Base-by-base conservation (phyloP, 768 basidiomycete species). In the Arthromyces matolae region DNA sequence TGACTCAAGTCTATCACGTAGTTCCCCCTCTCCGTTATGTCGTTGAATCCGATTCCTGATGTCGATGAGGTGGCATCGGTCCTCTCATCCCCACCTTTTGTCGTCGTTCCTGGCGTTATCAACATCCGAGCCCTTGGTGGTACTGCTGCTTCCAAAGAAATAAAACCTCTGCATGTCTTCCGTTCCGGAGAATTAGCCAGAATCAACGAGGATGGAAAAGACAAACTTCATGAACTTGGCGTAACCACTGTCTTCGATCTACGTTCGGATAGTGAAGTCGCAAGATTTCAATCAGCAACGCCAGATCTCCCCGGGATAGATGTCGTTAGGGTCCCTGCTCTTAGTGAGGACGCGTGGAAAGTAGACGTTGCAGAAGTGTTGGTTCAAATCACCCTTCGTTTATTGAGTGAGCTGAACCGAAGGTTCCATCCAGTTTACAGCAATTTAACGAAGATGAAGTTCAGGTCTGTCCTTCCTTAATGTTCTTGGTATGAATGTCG, bases 161-260 rank as follows among this genome's bases (percentile, higher is more conserved):
- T 70, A 45, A 70, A 66, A 45, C 60, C 67, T 7, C 49, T 47
- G 5, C 42, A 59, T 32, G 52, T 73, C 31, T 72, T 68, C 49
- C 72, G 75, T 49, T 71, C 71, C 9, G 73, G 67, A 14, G 72
- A 76, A 45, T 46, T 64, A 6, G 55, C 62, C 1, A 53, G 56
- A 27, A 66, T 77, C 46, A 71, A 70, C 22, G 54, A 61, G 1
- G 32, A 31, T 18, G 73, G 74, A 1, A 60, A 60, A 45, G 48
- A 61, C 39, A 60, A 68, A 47, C 62, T 75, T 5, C 47, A 52
- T 3, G 58, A 57, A 0, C 61, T 76, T 10, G 68, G 68, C 2
- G 55, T 76, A 34, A 59, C 57, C 27, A 65, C 56, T 22, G 57
- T 74, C 16, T 73, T 75, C 53, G 73, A 75, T 54, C 52, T 73